Evolutionary conservation across 31 red algal species (phyloP), one percentile per base, ranked within the genome.

Genomic region (Asparagopsis taxiformis): DNA sequence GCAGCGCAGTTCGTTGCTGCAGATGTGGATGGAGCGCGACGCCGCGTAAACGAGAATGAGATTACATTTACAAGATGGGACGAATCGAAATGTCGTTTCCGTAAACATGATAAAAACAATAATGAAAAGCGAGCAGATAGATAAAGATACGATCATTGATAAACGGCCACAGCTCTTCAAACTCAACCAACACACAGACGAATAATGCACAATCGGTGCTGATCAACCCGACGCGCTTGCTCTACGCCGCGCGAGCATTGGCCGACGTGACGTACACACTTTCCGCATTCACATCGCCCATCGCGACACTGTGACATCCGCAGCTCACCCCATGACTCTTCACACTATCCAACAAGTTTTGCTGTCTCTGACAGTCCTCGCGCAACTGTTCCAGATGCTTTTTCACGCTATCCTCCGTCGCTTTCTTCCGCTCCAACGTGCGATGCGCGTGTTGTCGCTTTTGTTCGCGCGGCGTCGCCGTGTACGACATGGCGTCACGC

Each of bases 371-470:
- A 46, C 74, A 77, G 22, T 63, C 74, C 7, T 34, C 46, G 50
- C 60, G 58, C 2, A 50, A 38, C 24, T 65, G 44, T 28, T 77
- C 74, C 28, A 77, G 59, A 35, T 53, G 61, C 21, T 32, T 37
- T 6, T 62, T 46, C 41, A 64, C 17, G 32, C 44, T 17, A 2
- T 60, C 61, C 74, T 77, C 74, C 13, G 58, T 49, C 3, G 74
- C 74, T 65, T 77, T 57, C 7, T 77, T 77, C 44, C 74, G 34
- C 32, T 77, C 61, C 49, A 77, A 34, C 31, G 74, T 62, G 55
- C 59, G 44, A 24, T 77, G 74, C 3, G 74, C 74, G 24, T 77
- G 74, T 28, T 77, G 59, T 62, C 74, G 39, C 74, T 77, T 77
- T 57, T 77, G 74, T 38, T 77, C 74, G 6, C 74, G 38, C 50